phyloP scores from a whole-genome alignment of 164 flowering plant genomes.

The Kalanchoe fedtschenkoi region DNA sequence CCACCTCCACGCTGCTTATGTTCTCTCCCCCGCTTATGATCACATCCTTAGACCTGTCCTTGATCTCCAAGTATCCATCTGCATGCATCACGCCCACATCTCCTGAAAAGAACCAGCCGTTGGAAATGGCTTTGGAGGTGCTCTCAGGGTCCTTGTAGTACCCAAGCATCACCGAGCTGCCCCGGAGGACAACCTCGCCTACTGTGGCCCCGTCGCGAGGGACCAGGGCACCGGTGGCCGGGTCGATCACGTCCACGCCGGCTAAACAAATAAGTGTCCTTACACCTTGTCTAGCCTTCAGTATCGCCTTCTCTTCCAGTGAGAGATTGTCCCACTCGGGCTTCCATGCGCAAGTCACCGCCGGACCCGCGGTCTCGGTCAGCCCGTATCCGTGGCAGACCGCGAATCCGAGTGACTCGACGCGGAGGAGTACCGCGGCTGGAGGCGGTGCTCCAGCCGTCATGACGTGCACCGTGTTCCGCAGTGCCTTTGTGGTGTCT shows the following conservation, averaged over 20 bases:
- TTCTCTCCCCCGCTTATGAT: constrained; percentile 7
- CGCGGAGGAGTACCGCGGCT: background rate
- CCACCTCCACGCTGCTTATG: background rate
- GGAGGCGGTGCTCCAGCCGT: constrained; percentile 6
- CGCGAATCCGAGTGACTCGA: constrained; percentile 3
- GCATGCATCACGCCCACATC: constrained; percentile 4
- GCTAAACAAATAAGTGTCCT: constrained; percentile 1
- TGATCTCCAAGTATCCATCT: constrained; percentile 2
- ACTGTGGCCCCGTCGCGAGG: constrained; percentile 1
- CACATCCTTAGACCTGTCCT: constrained; percentile 4
- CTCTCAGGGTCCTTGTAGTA: constrained; percentile 1
- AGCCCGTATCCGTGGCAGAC: constrained; percentile 7
- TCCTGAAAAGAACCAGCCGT: constrained; percentile 5
- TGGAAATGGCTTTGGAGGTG: background rate
- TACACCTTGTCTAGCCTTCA: constrained; percentile 4
- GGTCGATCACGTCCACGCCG: constrained; percentile 1
- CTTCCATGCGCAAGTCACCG: background rate
- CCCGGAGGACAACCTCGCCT: background rate
- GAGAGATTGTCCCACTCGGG: background rate
- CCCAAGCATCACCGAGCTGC: background rate
- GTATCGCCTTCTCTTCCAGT: background rate
- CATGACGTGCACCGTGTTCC: background rate
- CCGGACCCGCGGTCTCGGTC: background rate
- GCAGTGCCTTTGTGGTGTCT: background rate
- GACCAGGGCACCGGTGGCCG: background rate